Evolutionary conservation across 2,329 filamentous ascomycete genomes (phyloP).

Genomic region (Fusarium tupiense): DNA sequence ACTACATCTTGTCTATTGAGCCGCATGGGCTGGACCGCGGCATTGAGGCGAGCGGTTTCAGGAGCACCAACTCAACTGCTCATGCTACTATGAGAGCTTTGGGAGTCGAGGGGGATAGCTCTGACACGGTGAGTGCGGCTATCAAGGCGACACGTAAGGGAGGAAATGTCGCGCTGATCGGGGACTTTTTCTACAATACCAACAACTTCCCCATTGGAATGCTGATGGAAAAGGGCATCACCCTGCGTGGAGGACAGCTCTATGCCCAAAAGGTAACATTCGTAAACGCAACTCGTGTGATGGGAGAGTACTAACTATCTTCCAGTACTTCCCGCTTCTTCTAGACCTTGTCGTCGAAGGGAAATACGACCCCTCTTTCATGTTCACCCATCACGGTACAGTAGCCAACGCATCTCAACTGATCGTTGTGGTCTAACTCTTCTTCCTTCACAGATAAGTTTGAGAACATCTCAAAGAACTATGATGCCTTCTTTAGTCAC

Average conservation of each 20-base stretch:
- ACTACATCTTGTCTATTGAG: not conserved
- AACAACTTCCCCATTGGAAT: slow-evolving; percentile 11
- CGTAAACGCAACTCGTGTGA: rapidly evolving
- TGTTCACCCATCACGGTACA: slow-evolving; percentile 1
- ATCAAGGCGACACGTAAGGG: slow-evolving; percentile 2
- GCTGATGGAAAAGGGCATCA: slow-evolving; percentile 4
- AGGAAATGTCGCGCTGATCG: not conserved
- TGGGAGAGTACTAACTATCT: not conserved
- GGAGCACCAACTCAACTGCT: not conserved
- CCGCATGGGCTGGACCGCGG: not conserved
- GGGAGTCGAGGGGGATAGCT: not conserved
- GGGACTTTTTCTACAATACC: not conserved
- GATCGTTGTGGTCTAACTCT: rapidly evolving
- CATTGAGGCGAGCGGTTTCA: not conserved
- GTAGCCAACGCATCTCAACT: rapidly evolving
- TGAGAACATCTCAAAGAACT: not conserved
- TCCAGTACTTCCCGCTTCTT: not conserved
- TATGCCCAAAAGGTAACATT: not conserved
- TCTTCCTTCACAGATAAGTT: not conserved
- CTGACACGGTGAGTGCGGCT: not conserved
- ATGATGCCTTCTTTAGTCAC: not conserved
- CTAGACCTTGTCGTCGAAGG: not conserved
- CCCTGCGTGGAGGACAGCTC: not conserved
- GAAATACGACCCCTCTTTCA: not conserved
- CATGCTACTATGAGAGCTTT: not conserved